Conservation (phyloP, 495 filamentous ascomycete genomes). For the Neurospora sp. region DNA sequence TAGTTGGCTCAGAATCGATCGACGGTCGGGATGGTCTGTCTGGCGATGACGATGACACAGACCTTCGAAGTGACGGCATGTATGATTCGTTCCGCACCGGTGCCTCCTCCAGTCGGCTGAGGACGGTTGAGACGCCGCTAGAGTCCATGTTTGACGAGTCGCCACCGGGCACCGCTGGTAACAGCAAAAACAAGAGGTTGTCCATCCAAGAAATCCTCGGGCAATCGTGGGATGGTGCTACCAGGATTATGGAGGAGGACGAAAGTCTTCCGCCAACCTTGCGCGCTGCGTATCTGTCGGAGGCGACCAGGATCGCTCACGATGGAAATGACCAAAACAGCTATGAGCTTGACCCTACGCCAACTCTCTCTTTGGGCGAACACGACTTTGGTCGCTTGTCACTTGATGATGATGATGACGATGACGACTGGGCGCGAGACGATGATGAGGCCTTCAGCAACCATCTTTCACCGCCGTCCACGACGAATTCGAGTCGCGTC, state of each 20-base stretch:
- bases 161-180: conserved; percentile 41
- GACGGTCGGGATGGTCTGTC: conserved; percentile 65
- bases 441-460: conserved; percentile 43
- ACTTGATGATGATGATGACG: conserved; percentile 53
- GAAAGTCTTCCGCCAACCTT: conserved; percentile 50
- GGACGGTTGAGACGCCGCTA: conserved; percentile 49
- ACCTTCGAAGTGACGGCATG: conserved; percentile 78
- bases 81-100: conserved; percentile 87
- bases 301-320: conserved; percentile 8
- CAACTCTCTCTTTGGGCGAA: conserved; percentile 10
- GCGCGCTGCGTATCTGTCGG: conserved; percentile 20
- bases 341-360: conserved; percentile 12
- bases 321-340: conserved; percentile 5
- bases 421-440: conserved; percentile 51
- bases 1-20: conserved; percentile 67
- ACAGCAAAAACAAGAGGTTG: conserved; percentile 46
- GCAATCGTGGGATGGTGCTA: conserved; percentile 37
- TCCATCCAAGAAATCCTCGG: conserved; percentile 47
- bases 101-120: conserved; percentile 47
- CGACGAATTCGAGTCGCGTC: conserved; percentile 34
- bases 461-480: conserved; percentile 45
- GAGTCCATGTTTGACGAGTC: conserved; percentile 84
- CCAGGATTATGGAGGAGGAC: conserved; percentile 57
- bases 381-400: conserved; percentile 38
- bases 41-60: conserved; percentile 76